Evolutionary conservation across 2,329 filamentous ascomycete species (phyloP), one percentile per base, ranked within the genome.

Genomic region (Neoarthrinium moseri): DNA sequence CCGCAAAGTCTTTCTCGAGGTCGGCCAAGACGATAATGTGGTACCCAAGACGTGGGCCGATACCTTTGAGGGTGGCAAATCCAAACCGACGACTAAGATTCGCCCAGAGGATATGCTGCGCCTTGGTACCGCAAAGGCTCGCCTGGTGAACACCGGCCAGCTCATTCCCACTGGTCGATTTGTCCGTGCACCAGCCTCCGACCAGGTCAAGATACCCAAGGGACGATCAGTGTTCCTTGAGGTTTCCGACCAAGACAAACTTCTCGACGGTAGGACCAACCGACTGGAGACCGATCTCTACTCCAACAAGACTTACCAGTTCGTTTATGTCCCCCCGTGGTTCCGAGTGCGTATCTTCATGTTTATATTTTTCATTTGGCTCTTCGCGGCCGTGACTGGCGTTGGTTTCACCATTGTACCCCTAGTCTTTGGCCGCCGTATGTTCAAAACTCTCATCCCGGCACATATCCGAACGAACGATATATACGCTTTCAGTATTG

Each of bases 401-500:
- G 83, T 97, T 47, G 81, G 86, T 53, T 81, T 89, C 51, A 96
- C 94, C 1, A 86, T 99, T 50, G 70, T 95, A 1, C 95, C 94
- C 0, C 78, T 99, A 4, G 75, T 95, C 6, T 83, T 96, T 60
- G 94, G 94, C 2, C 86, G 94, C 22, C 77, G 76, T 47, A 76
- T 97, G 50, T 88, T 96, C 61, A 82, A 84, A 37, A 70, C 77
- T 22, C 69, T 91, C 26, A 81, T 96, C 33, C 89, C 90, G 4
- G 69, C 75, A 1, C 78, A 87, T 50, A 79, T 88, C 38, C 81
- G 81, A 32, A 87, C 92, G 61, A 99, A 97, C 66, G 94, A 99
- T 64, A 87, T 99, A 21, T 97, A 99, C 59, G 92, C 94, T 11
- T 96, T 96, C 64, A 95, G 90, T 43, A 83, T 94, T 23, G 94